A percentile compares a stretch with the other conserved stretches of the same genome.
Evolutionary conservation across 257 asterid genomes (phyloP).

Genomic region (Euphrasia confusa): DNA sequence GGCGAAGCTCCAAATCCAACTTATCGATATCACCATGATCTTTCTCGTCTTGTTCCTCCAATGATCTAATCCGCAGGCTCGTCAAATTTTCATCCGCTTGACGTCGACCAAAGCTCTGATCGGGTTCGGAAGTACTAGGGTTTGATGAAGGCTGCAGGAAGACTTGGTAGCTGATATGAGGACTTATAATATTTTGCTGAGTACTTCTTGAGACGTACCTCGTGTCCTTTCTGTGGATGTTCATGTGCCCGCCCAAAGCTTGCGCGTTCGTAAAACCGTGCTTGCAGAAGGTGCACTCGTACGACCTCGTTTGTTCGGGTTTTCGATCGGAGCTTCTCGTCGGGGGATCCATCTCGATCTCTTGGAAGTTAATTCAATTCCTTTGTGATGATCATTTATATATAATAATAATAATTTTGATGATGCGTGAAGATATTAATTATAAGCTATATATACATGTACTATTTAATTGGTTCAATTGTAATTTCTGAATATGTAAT

Average conservation of each 20-base stretch:
- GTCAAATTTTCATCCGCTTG: constrained; percentile 28
- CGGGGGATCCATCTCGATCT: constrained; percentile 35
- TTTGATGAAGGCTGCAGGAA: constrained; percentile 48
- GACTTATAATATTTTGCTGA: no score
- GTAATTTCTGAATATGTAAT: no score
- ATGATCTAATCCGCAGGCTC: constrained; percentile 36
- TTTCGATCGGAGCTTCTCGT: constrained; percentile 29
- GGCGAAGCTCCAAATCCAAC: constrained; percentile 87
- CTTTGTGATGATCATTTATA: no score
- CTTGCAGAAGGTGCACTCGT: constrained; percentile 74
- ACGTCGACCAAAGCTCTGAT: constrained; percentile 15
- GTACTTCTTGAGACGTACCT: no score
- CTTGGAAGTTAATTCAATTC: not conserved
- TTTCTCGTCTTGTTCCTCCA: constrained; percentile 19
- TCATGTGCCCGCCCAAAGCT: constrained; percentile 94
- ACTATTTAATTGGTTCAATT: no score
- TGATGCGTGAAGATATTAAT: no score
- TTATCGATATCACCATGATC: constrained; percentile 15
- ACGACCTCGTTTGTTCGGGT: constrained; percentile 44
- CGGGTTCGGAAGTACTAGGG: constrained; percentile 40
- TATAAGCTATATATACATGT: no score
- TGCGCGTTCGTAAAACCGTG: constrained; percentile 82
- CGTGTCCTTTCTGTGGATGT: constrained; percentile 86
- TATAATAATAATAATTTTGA: no score
- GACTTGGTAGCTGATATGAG: constrained; percentile 32